Conservation (phyloP, 2,329 filamentous ascomycete species). For the Ceratocystis cacaofunesta region DNA sequence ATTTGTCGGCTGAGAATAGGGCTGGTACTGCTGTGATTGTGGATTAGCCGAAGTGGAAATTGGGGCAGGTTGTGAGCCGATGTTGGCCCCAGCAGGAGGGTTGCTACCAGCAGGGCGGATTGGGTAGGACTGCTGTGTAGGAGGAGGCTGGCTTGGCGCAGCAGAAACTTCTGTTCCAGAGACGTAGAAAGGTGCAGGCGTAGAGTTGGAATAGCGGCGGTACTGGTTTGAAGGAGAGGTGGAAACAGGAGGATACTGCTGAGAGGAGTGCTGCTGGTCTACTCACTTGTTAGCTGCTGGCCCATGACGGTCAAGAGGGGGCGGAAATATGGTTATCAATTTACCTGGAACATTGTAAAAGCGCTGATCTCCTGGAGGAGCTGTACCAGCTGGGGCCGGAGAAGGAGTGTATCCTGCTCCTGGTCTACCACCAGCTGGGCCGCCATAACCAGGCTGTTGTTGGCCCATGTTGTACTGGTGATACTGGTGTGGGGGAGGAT, state of each 20-base stretch:
- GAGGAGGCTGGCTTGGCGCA: constrained; percentile 20
- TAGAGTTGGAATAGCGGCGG: constrained; percentile 35
- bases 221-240: constrained; percentile 39
- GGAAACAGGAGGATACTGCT: constrained; percentile 21
- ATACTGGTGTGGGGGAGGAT: constrained; percentile 61
- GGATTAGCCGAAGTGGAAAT: constrained; percentile 37
- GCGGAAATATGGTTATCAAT: background rate
- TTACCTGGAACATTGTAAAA: constrained; percentile 16
- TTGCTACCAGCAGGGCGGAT: constrained; percentile 24
- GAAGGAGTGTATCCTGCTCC: constrained; percentile 20
- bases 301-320: background rate
- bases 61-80: constrained; percentile 22
- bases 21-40: constrained; percentile 27
- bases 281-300: background rate
- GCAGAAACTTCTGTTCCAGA: constrained; percentile 41
- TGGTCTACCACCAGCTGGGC: constrained; percentile 16
- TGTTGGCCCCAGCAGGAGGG: constrained; percentile 25
- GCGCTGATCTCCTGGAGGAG: constrained; percentile 28
- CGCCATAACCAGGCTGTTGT: constrained; percentile 32
- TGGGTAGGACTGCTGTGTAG: constrained; percentile 34
- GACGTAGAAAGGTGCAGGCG: constrained; percentile 50
- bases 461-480: constrained; percentile 50
- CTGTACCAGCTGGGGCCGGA: constrained; percentile 53
- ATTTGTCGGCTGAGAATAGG: constrained; percentile 35
- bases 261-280: constrained; percentile 29